Base-by-base conservation (phyloP, 345 rosid species). In the Excoecaria agallocha region DNA sequence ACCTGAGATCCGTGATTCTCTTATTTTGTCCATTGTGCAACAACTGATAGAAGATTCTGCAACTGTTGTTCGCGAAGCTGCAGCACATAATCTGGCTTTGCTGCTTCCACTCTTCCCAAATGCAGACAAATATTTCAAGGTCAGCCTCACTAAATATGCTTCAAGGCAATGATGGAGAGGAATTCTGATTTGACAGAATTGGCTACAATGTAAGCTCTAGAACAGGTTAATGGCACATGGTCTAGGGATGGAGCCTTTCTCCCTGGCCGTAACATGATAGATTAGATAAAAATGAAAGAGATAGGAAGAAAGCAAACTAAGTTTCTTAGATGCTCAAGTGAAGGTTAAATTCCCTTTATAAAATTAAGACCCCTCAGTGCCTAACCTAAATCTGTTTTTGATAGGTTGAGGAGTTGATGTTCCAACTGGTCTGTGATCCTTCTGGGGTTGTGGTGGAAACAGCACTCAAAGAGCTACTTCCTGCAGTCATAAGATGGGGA, bases 61-160 rank as follows among this genome's bases (percentile, higher is more conserved):
- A 69, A 92, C 89, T 52, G 86, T 94, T 82, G 96, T 94, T 75
- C 93, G 97, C 75, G 97, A 94, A 82, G 97, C 97, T 83, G 93
- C 98, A 69, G 91, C 95, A 11, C 92, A 77, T 84, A 94, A 94
- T 87, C 87, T 92, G 84, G 89, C 97, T 12, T 79, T 94, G 90
- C 87, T 92, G 82, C 98, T 94, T 84, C 98, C 97, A 15, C 89
- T 88, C 69, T 94, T 92, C 79, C 98, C 92, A 12, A 91, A 83
- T 84, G 85, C 78, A 76, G 98, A 94, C 89, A 94, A 94, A 89
- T 94, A 94, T 89, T 91, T 94, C 90, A 94, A 94, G 98, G 98
- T 94, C 90, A 89, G 95, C 88, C 77, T 89, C 91, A 86, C 85
- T 87, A 85, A 79, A 87, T 85, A 87, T 88, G 86, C 89, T 84